phyloP scores from a whole-genome alignment of 768 basidiomycete genomes.

The Agrocybe pediades region DNA sequence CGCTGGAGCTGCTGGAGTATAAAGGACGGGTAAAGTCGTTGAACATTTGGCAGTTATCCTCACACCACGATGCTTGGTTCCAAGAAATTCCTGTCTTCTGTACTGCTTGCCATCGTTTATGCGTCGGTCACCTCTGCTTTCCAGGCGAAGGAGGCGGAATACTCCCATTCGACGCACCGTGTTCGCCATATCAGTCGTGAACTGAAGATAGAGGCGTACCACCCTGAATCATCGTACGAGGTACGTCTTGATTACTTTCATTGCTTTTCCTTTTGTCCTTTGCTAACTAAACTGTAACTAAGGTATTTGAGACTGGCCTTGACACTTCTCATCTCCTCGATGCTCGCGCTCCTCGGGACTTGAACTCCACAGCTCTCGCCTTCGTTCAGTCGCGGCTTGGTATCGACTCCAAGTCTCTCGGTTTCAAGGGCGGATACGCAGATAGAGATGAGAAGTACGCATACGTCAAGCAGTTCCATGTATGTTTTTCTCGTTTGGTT shows the following conservation, averaged over 20 bases:
- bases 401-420: conserved; percentile 14
- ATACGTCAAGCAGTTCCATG: conserved; percentile 19
- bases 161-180: conserved; percentile 25
- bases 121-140: conserved; percentile 15
- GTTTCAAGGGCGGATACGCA: conserved; percentile 16
- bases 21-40: too few relatives aligned
- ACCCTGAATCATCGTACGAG: conserved; percentile 27
- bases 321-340: conserved; percentile 18
- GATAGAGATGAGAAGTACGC: conserved; percentile 15
- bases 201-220: conserved; percentile 24
- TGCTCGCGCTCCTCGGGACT: conserved; percentile 13
- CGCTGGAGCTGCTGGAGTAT: too few relatives aligned
- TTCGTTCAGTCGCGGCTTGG: conserved; percentile 25
- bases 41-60: background rate
- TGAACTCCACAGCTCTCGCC: conserved; percentile 20
- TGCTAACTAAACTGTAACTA: too few relatives aligned
- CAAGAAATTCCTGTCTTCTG: conserved; percentile 26
- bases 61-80: conserved; percentile 21
- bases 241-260: conserved; percentile 9
- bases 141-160: background rate
- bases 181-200: conserved; percentile 24
- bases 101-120: conserved; percentile 24
- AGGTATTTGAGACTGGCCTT: conserved; percentile 31
- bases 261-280: background rate
- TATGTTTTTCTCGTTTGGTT: background rate